Evolutionary conservation across 306 rosid species (phyloP), one percentile per base, ranked within the genome.

Genomic region (Vigna radiata): DNA sequence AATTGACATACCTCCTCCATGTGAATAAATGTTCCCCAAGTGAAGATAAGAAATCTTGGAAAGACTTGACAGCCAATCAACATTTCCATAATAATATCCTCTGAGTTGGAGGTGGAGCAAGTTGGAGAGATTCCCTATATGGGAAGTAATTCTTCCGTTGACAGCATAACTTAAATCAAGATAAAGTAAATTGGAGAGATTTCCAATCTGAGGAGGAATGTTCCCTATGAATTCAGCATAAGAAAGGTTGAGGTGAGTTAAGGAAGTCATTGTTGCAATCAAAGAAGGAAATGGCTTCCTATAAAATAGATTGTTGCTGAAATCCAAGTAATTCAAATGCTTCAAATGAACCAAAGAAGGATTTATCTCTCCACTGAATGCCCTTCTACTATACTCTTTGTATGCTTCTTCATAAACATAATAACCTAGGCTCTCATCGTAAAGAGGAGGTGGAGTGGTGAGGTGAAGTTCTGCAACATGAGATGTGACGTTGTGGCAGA

Each of bases 301-400:
- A 25, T 25, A 0, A 14, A 56, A 25, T 8, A 8, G 0, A 73
- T 73, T 73, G 29, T 4, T 1, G 27, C 80, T 65, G 3, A 58
- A 21, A 7, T 58, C 37, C 73, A 76, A 63, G 70, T 73, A 29
- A 59, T 31, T 47, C 60, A 75, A 49, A 75, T 75, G 79, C 23
- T 75, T 75, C 62, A 77, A 77, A 21, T 77, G 68, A 56, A n/a
- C 43, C 64, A 53, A 61, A 47, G 15, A 25, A 46, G 19, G 58
- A 68, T 10, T 70, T 29, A 70, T 29, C 61, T 49, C 47, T 49
- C 75, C 75, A 29, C 61, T 12, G 2, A 70, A 70, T 8, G 0
- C 0, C 0, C 5, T 3, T 36, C 44, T 68, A 3, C 0, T 0
- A 10, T 8, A 9, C 12, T 8, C 4, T 41, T 39, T 6, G 0